These are phyloP conservation scores for Lactuca sativa DNA, from an alignment of 129 eudicot species.

Conservation along the genomic window DNA sequence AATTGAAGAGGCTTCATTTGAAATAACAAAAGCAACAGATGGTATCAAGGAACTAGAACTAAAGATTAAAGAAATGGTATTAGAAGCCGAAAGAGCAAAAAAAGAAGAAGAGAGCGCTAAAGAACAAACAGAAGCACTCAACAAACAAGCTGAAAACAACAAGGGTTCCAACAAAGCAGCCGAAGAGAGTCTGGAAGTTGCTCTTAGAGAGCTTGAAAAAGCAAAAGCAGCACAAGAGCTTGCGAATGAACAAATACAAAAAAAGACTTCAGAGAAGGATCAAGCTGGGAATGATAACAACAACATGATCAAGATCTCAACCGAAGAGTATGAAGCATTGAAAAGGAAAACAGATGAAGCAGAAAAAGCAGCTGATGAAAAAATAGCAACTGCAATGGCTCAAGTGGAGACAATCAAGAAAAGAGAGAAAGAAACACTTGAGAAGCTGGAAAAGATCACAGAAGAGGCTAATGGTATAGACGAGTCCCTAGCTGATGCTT, in stretches of 20 bases:
- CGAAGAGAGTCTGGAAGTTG: slow-evolving; percentile 48
- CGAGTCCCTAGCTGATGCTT: slow-evolving; percentile 49
- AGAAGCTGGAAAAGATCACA: slow-evolving; percentile 41
- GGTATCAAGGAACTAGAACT: slow-evolving; percentile 39
- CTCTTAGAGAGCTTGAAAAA: slow-evolving; percentile 59
- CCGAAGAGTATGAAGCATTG: slow-evolving; percentile 59
- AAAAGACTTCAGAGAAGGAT: slow-evolving; percentile 17
- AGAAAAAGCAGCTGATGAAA: slow-evolving; percentile 46
- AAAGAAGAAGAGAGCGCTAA: slow-evolving; percentile 52
- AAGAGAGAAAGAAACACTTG: slow-evolving; percentile 44
- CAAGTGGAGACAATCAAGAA: slow-evolving; percentile 59
- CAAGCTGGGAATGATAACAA: slow-evolving; percentile 11
- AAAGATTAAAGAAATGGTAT: slow-evolving; percentile 30
- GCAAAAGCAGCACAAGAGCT: slow-evolving; percentile 72
- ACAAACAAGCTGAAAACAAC: slow-evolving; percentile 48
- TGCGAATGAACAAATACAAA: slow-evolving; percentile 51
- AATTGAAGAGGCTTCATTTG: slow-evolving; percentile 44
- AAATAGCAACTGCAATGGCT: slow-evolving; percentile 65
- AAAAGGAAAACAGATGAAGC: slow-evolving; percentile 49
- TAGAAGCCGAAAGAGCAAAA: slow-evolving; percentile 46
- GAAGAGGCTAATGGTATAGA: slow-evolving; percentile 56
- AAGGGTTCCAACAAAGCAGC: slow-evolving; percentile 37
- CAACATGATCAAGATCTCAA: slow-evolving; percentile 51
- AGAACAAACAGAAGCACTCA: slow-evolving; percentile 31
- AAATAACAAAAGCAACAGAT: slow-evolving; percentile 28